Evolutionary conservation across 352 stramenopile genomes (phyloP).

Genomic region (Lagenidium giganteum): DNA sequence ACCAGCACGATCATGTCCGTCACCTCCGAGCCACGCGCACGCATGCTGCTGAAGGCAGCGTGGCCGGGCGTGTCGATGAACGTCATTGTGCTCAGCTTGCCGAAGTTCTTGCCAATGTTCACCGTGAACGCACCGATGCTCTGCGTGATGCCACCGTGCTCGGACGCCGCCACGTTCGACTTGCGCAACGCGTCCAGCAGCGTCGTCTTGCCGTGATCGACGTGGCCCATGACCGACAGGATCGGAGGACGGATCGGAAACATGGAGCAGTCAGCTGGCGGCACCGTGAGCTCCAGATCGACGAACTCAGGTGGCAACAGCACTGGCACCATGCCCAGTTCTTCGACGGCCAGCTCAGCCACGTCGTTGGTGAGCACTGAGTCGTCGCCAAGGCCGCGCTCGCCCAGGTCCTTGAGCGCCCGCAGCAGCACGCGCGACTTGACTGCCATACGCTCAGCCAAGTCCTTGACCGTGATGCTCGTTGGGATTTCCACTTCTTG

Average conservation of each 20-base stretch:
- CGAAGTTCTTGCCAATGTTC: constrained; percentile 84
- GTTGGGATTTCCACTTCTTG: constrained; percentile 81
- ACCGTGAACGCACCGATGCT: constrained; percentile 97
- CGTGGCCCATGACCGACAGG: constrained; percentile 99
- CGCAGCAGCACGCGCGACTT: constrained; percentile 67
- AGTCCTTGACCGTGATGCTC: constrained; percentile 62
- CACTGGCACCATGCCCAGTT: constrained; percentile 82
- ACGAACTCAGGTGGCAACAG: constrained; percentile 79
- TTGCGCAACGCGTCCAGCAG: constrained; percentile 94
- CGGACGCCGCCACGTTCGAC: constrained; percentile 89
- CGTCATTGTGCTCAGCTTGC: constrained; percentile 69
- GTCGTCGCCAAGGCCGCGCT: constrained; percentile 65
- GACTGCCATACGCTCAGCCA: constrained; percentile 77
- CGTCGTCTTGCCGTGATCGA: constrained; percentile 99
- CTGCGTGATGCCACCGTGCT: constrained; percentile 99
- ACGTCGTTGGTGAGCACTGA: constrained; percentile 68
- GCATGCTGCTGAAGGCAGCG: constrained; percentile 98
- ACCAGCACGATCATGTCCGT: constrained; percentile 98
- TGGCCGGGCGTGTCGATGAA: constrained; percentile 99
- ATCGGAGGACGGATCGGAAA: constrained; percentile 86
- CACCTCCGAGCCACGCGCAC: constrained; percentile 93
- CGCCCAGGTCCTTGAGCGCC: constrained; percentile 58
- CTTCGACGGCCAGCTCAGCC: constrained; percentile 77
- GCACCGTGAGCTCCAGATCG: constrained; percentile 61
- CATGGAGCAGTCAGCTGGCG: constrained; percentile 54